A percentile compares a stretch with the other conserved stretches of the same genome.
Evolutionary conservation across 2,329 filamentous ascomycete genomes (phyloP).

Genomic region (Verticillium nonalfalfae): DNA sequence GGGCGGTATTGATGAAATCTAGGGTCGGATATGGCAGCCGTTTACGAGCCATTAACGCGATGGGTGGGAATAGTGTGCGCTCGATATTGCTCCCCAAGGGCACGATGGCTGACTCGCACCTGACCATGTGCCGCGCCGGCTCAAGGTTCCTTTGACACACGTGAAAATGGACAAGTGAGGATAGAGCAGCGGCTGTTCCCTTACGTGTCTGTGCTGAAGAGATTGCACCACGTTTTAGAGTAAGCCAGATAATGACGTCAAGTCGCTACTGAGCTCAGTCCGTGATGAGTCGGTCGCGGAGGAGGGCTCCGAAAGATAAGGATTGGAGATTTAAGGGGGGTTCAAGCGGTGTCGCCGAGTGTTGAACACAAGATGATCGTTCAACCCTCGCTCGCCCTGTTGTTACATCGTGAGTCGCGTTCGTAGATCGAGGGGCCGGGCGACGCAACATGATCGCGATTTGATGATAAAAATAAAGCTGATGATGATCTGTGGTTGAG

Average conservation of each 20-base stretch:
- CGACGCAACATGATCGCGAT: not conserved
- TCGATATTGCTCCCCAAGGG: not conserved
- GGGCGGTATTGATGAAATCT: not conserved
- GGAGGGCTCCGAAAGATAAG: not conserved
- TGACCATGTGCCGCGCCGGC: not conserved
- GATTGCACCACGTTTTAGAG: not conserved
- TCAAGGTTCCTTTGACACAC: not conserved
- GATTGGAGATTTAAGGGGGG: not conserved
- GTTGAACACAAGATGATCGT: not conserved
- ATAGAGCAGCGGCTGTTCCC: not conserved
- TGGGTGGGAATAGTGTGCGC: not conserved
- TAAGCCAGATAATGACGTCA: too few species aligned
- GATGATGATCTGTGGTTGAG: not conserved
- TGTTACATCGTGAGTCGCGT: not conserved
- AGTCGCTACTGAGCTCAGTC: too few species aligned
- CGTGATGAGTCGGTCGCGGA: not conserved
- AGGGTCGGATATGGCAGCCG: not conserved
- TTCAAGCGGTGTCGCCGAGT: not conserved
- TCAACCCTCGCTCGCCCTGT: not conserved
- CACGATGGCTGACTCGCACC: not conserved
- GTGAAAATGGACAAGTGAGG: not conserved
- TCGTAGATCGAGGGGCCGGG: not conserved
- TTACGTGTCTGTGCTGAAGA: not conserved
- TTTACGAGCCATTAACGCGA: not conserved
- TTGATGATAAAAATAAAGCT: not conserved